phyloP scores from a whole-genome alignment of 2,329 filamentous ascomycete species.

The Periconia macrospinosa region DNA sequence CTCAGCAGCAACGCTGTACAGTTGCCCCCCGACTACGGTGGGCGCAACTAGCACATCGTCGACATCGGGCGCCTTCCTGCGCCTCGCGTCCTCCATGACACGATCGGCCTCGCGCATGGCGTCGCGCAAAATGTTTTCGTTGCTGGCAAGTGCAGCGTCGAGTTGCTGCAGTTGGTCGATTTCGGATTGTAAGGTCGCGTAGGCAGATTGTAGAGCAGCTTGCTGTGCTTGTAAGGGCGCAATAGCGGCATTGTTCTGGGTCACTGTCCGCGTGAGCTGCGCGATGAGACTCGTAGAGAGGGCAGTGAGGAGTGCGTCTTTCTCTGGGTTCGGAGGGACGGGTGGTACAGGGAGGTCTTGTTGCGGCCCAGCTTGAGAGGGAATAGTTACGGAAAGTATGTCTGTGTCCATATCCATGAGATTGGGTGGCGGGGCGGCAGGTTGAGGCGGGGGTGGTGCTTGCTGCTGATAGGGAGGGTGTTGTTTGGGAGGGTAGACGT shows the following conservation, averaged over 20 bases:
- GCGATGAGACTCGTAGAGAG: conserved; percentile 70
- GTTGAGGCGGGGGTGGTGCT: conserved; percentile 16
- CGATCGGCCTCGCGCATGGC: conserved; percentile 77
- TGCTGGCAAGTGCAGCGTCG: conserved; percentile 70
- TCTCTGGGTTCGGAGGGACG: conserved; percentile 93
- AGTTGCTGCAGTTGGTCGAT: conserved; percentile 71
- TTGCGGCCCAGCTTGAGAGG: conserved; percentile 52
- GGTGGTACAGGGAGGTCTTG: conserved; percentile 69
- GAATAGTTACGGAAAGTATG: conserved; percentile 62
- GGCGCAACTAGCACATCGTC: conserved; percentile 93
- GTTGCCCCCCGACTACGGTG: conserved; percentile 87
- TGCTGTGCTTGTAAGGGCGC: conserved; percentile 78
- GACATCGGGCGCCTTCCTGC: conserved; percentile 71
- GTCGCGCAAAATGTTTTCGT: conserved; percentile 76
- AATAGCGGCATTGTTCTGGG: conserved; percentile 74
- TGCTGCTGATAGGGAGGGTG: conserved; percentile 41
- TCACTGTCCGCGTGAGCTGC: conserved; percentile 68
- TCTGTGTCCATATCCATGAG: conserved; percentile 63
- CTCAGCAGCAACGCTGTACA: conserved; percentile 87
- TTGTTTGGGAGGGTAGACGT: conserved; percentile 22
- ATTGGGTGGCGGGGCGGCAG: conserved; percentile 11
- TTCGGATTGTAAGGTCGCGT: conserved; percentile 73
- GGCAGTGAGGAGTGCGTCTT: conserved; percentile 80
- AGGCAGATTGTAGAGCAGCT: conserved; percentile 70
- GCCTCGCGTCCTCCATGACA: conserved; percentile 72